Percentiles rank a stretch among this genome's conserved stretches.
Conservation (phyloP, 768 basidiomycete species). For the Rhodotorula toruloides region DNA sequence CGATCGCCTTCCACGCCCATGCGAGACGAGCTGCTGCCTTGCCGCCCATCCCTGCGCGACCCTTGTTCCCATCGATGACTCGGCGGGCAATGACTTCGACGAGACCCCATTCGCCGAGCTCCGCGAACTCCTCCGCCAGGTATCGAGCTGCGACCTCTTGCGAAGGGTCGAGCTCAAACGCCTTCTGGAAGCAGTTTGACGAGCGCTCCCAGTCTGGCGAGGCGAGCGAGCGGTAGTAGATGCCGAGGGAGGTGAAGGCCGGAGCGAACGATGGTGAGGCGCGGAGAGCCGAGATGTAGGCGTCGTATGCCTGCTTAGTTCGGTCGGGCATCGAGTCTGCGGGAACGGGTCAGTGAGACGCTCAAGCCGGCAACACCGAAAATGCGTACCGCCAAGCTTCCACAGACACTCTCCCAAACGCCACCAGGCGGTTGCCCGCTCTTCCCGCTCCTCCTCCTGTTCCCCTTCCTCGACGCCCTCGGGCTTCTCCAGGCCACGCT, state of each 20-base stretch:
- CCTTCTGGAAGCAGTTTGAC: conserved; percentile 94
- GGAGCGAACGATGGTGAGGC: conserved; percentile 71
- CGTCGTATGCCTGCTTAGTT: conserved; percentile 63
- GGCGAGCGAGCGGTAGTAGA: conserved; percentile 70
- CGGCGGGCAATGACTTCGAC: conserved; percentile 89
- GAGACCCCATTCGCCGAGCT: conserved; percentile 89
- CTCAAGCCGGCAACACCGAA: no score
- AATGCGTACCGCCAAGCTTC: conserved; percentile 61
- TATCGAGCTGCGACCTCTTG: conserved; percentile 77
- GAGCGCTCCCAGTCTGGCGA: conserved; percentile 79
- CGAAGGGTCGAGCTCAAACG: conserved; percentile 88
- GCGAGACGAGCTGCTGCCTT: conserved; percentile 64
- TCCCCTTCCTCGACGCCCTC: conserved; percentile 55
- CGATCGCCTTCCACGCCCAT: conserved; percentile 98
- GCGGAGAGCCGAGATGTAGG: conserved; percentile 75
- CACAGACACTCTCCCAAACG: conserved; percentile 71
- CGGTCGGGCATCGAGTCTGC: conserved; percentile 51
- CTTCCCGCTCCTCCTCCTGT: conserved; percentile 55
- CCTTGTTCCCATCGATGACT: conserved; percentile 89
- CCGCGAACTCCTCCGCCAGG: conserved; percentile 82
- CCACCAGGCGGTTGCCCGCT: conserved; percentile 77
- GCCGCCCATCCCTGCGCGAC: conserved; percentile 58
- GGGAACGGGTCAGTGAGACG: neutral
- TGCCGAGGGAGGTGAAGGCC: conserved; percentile 85
- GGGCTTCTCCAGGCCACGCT: conserved; percentile 47